phyloP scores from a whole-genome alignment of 176 grass and related monocot genomes.

The Carex kokanica region DNA sequence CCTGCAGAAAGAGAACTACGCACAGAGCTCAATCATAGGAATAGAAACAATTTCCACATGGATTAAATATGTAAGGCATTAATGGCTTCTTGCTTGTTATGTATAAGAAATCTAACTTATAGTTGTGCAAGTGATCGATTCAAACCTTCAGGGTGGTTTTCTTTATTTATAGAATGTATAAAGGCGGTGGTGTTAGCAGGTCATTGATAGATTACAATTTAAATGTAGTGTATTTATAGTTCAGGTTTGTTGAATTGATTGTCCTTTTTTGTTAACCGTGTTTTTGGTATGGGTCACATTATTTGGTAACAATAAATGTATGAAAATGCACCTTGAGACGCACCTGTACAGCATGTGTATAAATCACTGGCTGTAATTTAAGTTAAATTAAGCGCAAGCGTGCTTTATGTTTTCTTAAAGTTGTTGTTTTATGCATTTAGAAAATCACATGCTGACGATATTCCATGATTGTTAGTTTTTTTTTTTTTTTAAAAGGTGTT shows the following conservation, averaged over 20 bases:
- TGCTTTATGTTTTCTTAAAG: neutral
- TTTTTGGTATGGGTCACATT: neutral
- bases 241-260: conserved; percentile 27
- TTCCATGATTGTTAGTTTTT: neutral
- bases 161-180: conserved; percentile 36
- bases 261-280: neutral
- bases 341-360: neutral
- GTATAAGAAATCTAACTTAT: conserved; percentile 31
- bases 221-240: conserved; percentile 33
- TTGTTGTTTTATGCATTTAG: neutral
- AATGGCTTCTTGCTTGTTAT: conserved; percentile 25
- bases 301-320: neutral
- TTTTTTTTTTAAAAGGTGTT: neutral
- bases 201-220: conserved; percentile 31
- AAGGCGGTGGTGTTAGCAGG: conserved; percentile 26
- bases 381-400: neutral
- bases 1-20: conserved; percentile 15
- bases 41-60: conserved; percentile 31
- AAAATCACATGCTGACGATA: neutral
- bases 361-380: neutral
- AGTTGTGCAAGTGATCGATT: conserved; percentile 27
- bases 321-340: neutral
- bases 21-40: conserved; percentile 21
- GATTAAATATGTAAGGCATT: conserved; percentile 25
- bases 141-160: conserved; percentile 1